Base-by-base conservation (phyloP, 345 rosid genomes). In the Erucastrum elatum region DNA sequence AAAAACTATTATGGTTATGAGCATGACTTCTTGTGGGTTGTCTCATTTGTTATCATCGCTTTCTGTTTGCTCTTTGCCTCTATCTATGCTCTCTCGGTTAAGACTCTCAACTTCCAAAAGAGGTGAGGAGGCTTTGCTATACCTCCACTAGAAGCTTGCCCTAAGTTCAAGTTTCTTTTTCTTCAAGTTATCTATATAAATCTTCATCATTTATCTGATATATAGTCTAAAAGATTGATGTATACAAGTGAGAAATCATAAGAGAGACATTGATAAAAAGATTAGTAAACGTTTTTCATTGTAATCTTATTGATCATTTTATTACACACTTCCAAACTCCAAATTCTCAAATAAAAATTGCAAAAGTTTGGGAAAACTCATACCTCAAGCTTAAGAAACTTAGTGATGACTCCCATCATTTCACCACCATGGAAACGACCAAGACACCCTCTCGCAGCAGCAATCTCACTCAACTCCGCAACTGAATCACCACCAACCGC, bases 381-480 rank as follows among this genome's bases (percentile, higher is more conserved):
- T 30, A 72, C 41, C 27, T 78, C 68, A 4, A 78, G 69, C 26
- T 78, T 72, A 60, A 78, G 82, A 16, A 72, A 78, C 46, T 78
- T 78, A 4, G 77, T 78, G 77, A 79, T 79, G 58, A 79, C 33
- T 60, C 74, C 77, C 74, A 73, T 79, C 77, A 72, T 79, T 66
- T 72, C 83, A 71, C 97, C 93, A 3, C 98, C 99, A 0, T 93
- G 94, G 82, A 93, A 95, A 49, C 98, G 87, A 53, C 98, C 97
- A 21, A 95, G 97, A 70, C 90, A 93, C 49, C 98, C 99, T 80
- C 92, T 91, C 25, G 97, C 93, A 3, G 96, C 97, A 5, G 90
- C 93, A 78, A 89, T 84, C 83, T 95, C 98, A 68, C 80, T 79
- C 61, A 90, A 84, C 87, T 90, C 88, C 3, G 78, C 80, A 64